These are phyloP conservation scores for Phytophthora hybrid DNA, from an alignment of 352 stramenopile genomes.

Conservation along the genomic window DNA sequence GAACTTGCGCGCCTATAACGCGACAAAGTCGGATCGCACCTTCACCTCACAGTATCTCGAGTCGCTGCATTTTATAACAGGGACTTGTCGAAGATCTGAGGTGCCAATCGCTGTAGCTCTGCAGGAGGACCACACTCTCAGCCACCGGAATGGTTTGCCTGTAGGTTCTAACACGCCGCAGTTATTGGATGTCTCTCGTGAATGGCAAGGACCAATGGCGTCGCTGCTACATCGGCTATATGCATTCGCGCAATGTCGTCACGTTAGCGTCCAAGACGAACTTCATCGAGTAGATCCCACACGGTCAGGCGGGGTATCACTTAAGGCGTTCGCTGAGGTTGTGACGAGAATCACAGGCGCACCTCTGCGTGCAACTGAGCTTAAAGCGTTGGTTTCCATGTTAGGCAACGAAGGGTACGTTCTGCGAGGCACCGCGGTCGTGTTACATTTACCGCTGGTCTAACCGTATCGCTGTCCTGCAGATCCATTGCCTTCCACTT, in stretches of 20 bases:
- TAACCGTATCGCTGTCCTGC: conserved; percentile 4
- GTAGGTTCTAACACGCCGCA: conserved; percentile 23
- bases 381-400: conserved; percentile 30
- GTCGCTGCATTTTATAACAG: conserved; percentile 37
- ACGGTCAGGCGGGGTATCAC: conserved; percentile 21
- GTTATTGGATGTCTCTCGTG: conserved; percentile 41
- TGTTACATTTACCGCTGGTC: neutral
- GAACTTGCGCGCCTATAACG: conserved; percentile 46
- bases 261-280: conserved; percentile 37
- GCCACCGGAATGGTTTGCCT: conserved; percentile 26
- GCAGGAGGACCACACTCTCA: conserved; percentile 37
- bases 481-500: conserved; percentile 42
- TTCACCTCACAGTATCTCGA: conserved; percentile 66
- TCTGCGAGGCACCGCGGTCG: neutral
- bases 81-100: neutral
- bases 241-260: conserved; percentile 24
- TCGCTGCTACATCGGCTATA: conserved; percentile 54
- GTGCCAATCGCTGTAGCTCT: conserved; percentile 1
- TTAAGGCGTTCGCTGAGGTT: conserved; percentile 29
- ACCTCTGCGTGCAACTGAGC: conserved; percentile 26
- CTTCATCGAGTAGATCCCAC: conserved; percentile 32
- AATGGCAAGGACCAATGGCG: conserved; percentile 55
- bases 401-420: conserved; percentile 41
- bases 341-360: conserved; percentile 31
- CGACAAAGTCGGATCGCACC: conserved; percentile 37